phyloP scores from a whole-genome alignment of 1,284 basidiomycete species.

The Tilletia caries region DNA sequence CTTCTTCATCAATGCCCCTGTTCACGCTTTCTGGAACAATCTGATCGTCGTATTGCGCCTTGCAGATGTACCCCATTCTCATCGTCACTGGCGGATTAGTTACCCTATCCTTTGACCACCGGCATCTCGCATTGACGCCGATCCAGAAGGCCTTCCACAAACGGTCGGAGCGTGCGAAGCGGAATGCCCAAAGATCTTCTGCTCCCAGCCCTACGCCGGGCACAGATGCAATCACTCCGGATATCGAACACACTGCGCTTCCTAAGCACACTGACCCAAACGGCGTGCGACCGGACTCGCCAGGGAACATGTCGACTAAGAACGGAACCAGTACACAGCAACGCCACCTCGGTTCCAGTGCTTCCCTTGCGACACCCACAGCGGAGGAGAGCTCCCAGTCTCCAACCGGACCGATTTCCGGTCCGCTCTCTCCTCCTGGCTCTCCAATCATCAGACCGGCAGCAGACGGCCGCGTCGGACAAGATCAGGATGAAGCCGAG shows the following conservation, averaged over 20 bases:
- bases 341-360: not conserved
- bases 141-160: not conserved
- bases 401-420: not conserved
- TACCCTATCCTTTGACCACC: conserved; percentile 52
- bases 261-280: not conserved
- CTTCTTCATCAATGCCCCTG: too few relatives aligned
- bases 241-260: conserved; percentile 30
- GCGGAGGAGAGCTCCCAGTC: not conserved
- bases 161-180: not conserved
- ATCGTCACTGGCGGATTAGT: conserved; percentile 52
- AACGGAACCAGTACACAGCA: not conserved
- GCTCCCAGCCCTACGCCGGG: not conserved
- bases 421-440: conserved; percentile 3
- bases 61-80: conserved; percentile 54
- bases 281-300: not conserved
- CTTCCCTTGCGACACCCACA: not conserved
- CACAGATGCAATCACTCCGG: conserved; percentile 12
- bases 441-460: not conserved
- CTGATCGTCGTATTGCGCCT: too few relatives aligned
- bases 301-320: not conserved
- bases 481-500: not conserved
- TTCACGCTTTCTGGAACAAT: too few relatives aligned
- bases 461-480: not conserved
- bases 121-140: conserved; percentile 17
- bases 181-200: not conserved